Evolutionary conservation across 2,329 filamentous ascomycete species (phyloP).

Genomic region (Beauveria varroae): DNA sequence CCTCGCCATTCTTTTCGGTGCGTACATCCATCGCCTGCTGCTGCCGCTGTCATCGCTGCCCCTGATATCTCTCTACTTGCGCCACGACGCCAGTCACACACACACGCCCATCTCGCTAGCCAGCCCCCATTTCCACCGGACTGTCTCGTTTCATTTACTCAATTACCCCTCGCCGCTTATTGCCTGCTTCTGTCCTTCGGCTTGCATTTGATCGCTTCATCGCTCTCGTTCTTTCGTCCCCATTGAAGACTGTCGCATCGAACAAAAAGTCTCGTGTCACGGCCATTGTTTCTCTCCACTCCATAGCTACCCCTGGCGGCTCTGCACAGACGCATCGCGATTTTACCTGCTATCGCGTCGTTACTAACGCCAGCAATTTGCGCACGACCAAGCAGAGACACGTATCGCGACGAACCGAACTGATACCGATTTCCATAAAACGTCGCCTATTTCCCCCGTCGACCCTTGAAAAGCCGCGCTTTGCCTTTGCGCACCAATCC

Average conservation of each 20-base stretch:
- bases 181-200: background rate
- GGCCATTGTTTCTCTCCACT: background rate
- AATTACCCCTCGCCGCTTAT: slow-evolving; percentile 8
- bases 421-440: background rate
- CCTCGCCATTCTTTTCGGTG: background rate
- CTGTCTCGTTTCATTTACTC: slow-evolving; percentile 3
- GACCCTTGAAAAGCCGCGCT: background rate
- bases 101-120: background rate
- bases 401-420: background rate
- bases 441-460: slow-evolving; percentile 4
- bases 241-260: background rate
- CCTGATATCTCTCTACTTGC: background rate
- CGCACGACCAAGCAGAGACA: background rate
- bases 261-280: background rate
- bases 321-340: background rate
- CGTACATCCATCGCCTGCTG: background rate
- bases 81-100: slow-evolving; percentile 5
- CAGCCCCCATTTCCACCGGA: background rate
- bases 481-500: slow-evolving; percentile 11
- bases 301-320: background rate
- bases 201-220: background rate
- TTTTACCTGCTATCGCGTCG: background rate
- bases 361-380: background rate
- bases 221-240: background rate
- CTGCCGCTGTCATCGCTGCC: background rate